phyloP scores from a whole-genome alignment of 176 grass and related monocot species.

The Hordeum marinum region DNA sequence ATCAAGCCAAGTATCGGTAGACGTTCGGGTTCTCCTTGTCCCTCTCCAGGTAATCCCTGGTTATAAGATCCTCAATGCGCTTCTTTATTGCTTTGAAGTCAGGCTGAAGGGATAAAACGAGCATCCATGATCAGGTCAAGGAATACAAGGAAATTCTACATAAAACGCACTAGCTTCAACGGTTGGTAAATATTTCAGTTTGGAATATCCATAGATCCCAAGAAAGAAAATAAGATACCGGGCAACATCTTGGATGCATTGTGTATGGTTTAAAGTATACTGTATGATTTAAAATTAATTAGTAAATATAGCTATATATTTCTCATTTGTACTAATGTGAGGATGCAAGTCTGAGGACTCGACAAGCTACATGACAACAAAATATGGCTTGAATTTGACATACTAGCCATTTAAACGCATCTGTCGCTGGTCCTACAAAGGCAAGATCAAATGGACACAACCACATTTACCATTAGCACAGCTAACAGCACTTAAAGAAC shows the following conservation, averaged over 20 bases:
- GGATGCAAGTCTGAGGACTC: background rate
- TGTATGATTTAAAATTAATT: background rate
- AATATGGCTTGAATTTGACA: background rate
- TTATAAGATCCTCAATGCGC: slow-evolving; percentile 80
- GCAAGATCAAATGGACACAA: background rate
- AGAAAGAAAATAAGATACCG: background rate
- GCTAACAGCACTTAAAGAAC: slow-evolving; percentile 1
- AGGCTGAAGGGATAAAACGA: slow-evolving; percentile 39
- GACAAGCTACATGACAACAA: background rate
- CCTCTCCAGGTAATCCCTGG: slow-evolving; percentile 80
- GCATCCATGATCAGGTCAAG: background rate
- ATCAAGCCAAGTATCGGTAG: slow-evolving; percentile 76
- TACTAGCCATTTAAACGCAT: background rate
- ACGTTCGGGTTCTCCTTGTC: slow-evolving; percentile 70
- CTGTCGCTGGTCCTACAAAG: background rate
- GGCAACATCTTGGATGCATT: background rate
- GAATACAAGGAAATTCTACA: background rate
- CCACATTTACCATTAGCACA: background rate
- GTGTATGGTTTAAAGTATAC: background rate
- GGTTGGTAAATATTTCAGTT: background rate
- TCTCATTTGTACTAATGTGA: background rate
- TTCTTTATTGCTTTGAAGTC: slow-evolving; percentile 95
- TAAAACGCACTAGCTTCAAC: background rate
- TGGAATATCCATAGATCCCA: background rate
- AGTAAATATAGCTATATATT: background rate